phyloP scores from a whole-genome alignment of 495 filamentous ascomycete species.

The Haplographium delicatum region DNA sequence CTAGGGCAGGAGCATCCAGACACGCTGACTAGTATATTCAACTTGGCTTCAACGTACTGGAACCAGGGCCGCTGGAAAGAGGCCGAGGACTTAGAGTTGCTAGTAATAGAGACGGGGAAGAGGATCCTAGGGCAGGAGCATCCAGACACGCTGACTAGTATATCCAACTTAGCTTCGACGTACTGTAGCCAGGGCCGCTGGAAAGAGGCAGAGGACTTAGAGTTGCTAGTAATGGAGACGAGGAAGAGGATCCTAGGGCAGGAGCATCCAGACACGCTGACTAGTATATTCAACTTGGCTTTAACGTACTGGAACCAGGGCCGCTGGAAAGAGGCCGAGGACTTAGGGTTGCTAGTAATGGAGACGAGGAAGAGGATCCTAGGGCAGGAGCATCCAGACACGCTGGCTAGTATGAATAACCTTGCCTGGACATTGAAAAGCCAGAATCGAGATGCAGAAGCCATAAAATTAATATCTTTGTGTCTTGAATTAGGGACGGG shows the following conservation, averaged over 20 bases:
- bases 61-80: constrained; percentile 5
- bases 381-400: constrained; percentile 5
- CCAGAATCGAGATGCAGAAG: neutral
- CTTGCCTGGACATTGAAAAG: neutral
- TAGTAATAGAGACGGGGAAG: neutral
- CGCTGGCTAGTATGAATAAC: neutral
- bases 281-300: neutral
- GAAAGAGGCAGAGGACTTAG: neutral
- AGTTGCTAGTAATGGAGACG: neutral
- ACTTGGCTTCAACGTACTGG: constrained; percentile 26
- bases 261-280: neutral
- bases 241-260: neutral
- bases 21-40: constrained; percentile 30
- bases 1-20: constrained; percentile 24
- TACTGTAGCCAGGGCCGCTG: constrained; percentile 4
- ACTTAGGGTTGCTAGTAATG: constrained; percentile 7
- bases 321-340: constrained; percentile 5
- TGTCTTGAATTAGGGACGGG: neutral
- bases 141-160: neutral
- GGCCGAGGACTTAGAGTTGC: neutral
- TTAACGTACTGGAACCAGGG: neutral
- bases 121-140: neutral
- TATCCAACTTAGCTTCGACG: neutral
- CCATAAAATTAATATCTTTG: neutral
- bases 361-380: constrained; percentile 2